Percentiles rank a stretch among this genome's conserved stretches.
Evolutionary conservation across 441 rosid species (phyloP).

Genomic region (Mallotus japonicus): DNA sequence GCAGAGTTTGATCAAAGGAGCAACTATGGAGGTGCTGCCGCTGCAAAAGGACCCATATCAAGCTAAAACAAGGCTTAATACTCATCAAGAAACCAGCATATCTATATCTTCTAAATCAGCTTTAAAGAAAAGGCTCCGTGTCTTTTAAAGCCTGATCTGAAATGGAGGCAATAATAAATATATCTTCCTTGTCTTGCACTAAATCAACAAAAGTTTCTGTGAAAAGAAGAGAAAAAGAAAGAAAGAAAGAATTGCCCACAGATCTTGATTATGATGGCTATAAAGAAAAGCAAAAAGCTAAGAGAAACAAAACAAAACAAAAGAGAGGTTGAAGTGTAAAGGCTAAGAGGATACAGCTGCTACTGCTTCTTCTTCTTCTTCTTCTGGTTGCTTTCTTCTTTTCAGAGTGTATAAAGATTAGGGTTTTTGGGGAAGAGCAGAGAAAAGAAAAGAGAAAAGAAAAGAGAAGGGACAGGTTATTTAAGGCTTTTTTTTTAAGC

Average conservation of each 20-base stretch:
- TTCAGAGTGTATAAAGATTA: constrained; percentile 24
- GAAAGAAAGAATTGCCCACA: constrained; percentile 2
- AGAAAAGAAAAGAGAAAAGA: not conserved
- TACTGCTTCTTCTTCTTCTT: constrained; percentile 2
- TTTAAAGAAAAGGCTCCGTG: constrained; percentile 30
- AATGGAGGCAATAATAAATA: constrained; percentile 21
- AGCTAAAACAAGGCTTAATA: constrained; percentile 6
- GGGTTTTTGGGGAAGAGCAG: constrained; percentile 46
- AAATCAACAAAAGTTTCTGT: constrained; percentile 22
- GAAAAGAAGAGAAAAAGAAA: constrained; percentile 22
- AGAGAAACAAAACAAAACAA: constrained; percentile 18
- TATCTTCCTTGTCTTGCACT: constrained; percentile 29
- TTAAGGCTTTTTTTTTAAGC: constrained; percentile 20
- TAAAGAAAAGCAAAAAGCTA: constrained; percentile 1
- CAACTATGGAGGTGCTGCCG: constrained; percentile 13
- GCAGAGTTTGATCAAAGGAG: constrained; percentile 13
- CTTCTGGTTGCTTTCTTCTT: not conserved
- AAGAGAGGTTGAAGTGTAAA: constrained; percentile 12
- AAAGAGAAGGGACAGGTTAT: constrained; percentile 24
- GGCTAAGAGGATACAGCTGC: not conserved
- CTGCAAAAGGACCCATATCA: constrained; percentile 25
- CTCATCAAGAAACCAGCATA: not conserved
- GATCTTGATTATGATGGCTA: constrained; percentile 16
- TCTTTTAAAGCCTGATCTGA: constrained; percentile 31
- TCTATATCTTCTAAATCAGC: constrained; percentile 30